These are phyloP conservation scores for Candida piceae DNA, from an alignment of 805 yeast species.

Conservation along the genomic window DNA sequence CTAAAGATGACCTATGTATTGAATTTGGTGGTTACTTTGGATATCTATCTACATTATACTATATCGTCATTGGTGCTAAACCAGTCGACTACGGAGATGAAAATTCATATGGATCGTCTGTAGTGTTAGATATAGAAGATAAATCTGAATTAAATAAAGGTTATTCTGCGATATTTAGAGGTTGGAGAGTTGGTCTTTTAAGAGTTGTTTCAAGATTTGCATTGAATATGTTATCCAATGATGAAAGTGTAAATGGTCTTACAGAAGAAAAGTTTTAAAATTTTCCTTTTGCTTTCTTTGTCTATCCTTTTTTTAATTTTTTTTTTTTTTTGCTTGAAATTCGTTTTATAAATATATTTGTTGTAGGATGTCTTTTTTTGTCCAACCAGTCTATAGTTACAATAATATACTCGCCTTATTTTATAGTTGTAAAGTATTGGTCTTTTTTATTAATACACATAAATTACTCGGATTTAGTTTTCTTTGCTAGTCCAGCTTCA, in stretches of 20 bases:
- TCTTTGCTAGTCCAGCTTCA: conserved; percentile 10
- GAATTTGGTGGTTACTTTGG: conserved; percentile 54
- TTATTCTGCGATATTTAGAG: conserved; percentile 61
- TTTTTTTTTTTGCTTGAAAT: no score
- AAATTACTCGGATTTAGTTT: conserved; percentile 29
- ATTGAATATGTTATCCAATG: conserved; percentile 49
- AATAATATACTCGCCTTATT: no score
- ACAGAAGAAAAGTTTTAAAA: conserved; percentile 37
- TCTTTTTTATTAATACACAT: conserved; percentile 11
- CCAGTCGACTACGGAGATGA: conserved; percentile 22
- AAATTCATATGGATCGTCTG: conserved; percentile 17
- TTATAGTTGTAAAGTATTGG: conserved; percentile 31
- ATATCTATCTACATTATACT: conserved; percentile 48
- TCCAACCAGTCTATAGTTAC: no score
- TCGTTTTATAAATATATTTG: no score
- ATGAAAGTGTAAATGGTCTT: conserved; percentile 38
- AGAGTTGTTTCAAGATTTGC: conserved; percentile 85
- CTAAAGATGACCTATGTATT: conserved; percentile 49
- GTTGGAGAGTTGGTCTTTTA: conserved; percentile 85
- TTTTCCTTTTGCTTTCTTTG: background rate
- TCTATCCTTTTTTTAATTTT: conserved; percentile 14
- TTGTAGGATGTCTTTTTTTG: no score
- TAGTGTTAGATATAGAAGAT: conserved; percentile 24
- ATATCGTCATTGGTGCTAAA: conserved; percentile 35
- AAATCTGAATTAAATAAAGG: conserved; percentile 41